These are phyloP conservation scores for Orbilia blumenaviensis DNA, from an alignment of 2,329 filamentous ascomycete genomes.

Conservation along the genomic window DNA sequence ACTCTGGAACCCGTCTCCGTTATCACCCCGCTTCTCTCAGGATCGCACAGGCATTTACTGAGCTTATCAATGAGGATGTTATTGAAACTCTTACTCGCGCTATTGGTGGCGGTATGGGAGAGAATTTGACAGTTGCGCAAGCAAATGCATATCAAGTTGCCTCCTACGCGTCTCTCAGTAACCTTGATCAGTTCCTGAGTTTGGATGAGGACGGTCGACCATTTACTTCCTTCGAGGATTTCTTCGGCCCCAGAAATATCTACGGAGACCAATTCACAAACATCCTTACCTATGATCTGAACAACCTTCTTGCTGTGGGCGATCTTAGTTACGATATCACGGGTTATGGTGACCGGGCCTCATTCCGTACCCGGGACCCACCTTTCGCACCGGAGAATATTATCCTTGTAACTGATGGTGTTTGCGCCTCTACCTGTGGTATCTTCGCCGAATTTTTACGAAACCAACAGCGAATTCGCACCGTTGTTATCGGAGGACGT, in stretches of 20 bases:
- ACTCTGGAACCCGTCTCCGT: slow-evolving; percentile 64
- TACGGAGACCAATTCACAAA: slow-evolving; percentile 61
- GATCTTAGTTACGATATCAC: slow-evolving; percentile 60
- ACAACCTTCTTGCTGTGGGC: slow-evolving; percentile 55
- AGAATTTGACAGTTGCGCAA: slow-evolving; percentile 23
- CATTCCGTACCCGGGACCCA: slow-evolving; percentile 41
- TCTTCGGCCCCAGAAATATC: slow-evolving; percentile 61
- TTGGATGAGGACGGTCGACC: slow-evolving; percentile 58
- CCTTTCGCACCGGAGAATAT: slow-evolving; percentile 63
- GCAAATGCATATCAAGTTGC: slow-evolving; percentile 14
- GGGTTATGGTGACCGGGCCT: slow-evolving; percentile 53
- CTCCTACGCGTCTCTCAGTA: slow-evolving; percentile 31
- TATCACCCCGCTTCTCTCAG: slow-evolving; percentile 58
- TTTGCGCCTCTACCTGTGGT: slow-evolving; percentile 70
- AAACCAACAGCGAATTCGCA: slow-evolving; percentile 66
- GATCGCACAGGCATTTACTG: slow-evolving; percentile 41
- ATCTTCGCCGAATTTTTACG: slow-evolving; percentile 69
- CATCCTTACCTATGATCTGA: slow-evolving; percentile 57
- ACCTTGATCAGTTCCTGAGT: slow-evolving; percentile 59
- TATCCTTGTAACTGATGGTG: slow-evolving; percentile 65
- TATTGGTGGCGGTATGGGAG: slow-evolving; percentile 42
- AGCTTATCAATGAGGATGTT: slow-evolving; percentile 39
- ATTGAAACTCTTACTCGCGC: slow-evolving; percentile 19
- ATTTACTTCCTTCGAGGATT: slow-evolving; percentile 63
- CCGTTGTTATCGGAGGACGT: slow-evolving; percentile 70